Conservation (phyloP, 1,284 basidiomycete genomes). For the Pseudozyma pruni region DNA sequence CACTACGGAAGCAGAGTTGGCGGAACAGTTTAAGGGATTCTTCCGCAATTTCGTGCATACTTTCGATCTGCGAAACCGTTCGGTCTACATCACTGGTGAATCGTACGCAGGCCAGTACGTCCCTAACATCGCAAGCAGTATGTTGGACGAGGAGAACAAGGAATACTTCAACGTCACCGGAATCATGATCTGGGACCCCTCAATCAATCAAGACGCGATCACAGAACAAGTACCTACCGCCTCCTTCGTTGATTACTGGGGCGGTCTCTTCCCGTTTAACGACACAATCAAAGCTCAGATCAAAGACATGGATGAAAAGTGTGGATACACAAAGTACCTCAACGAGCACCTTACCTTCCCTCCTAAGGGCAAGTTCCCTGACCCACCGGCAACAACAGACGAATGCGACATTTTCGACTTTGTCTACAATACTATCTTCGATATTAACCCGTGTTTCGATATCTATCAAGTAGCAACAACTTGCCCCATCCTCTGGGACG, state of each 20-base stretch:
- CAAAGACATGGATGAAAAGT: slow-evolving; percentile 40
- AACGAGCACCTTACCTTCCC: slow-evolving; percentile 59
- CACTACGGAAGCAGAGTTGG: slow-evolving; percentile 67
- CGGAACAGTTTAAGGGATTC: slow-evolving; percentile 66
- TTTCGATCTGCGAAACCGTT: slow-evolving; percentile 52
- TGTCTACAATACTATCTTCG: slow-evolving; percentile 22
- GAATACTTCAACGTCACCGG: slow-evolving; percentile 61
- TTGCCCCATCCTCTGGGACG: slow-evolving; percentile 40
- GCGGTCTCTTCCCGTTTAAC: slow-evolving; percentile 41
- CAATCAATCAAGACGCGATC: slow-evolving; percentile 47
- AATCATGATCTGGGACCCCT: slow-evolving; percentile 63
- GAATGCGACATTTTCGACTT: slow-evolving; percentile 34
- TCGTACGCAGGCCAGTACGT: slow-evolving; percentile 99
- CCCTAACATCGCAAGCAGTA: slow-evolving; percentile 77
- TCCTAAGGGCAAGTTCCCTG: slow-evolving; percentile 54
- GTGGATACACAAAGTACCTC: slow-evolving; percentile 53
- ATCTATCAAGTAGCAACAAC: slow-evolving; percentile 43
- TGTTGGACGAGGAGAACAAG: slow-evolving; percentile 42
- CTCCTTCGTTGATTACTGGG: slow-evolving; percentile 38
- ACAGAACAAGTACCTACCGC: slow-evolving; percentile 52
- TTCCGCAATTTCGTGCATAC: slow-evolving; percentile 53
- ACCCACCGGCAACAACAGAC: slow-evolving; percentile 21
- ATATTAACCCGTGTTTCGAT: slow-evolving; percentile 52
- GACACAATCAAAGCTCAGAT: slow-evolving; percentile 35
- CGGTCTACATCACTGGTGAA: slow-evolving; percentile 63